Evolutionary conservation across 2,329 filamentous ascomycete genomes (phyloP).

Genomic region (Rachicladosporium sp.): DNA sequence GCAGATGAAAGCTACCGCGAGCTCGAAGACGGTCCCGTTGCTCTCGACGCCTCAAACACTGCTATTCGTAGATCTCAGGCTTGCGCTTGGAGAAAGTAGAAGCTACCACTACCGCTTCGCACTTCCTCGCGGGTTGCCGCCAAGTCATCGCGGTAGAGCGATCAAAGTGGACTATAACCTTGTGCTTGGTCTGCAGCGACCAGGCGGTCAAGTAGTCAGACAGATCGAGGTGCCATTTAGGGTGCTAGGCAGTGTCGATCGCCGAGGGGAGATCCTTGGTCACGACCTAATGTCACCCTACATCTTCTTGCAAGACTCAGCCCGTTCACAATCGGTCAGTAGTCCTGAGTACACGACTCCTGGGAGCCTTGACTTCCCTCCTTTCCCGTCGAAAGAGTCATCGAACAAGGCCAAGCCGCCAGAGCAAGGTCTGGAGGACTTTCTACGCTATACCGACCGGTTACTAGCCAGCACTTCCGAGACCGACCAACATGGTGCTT

Average conservation of each 20-base stretch:
- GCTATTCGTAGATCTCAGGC: slow-evolving; percentile 80
- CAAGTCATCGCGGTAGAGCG: slow-evolving; percentile 78
- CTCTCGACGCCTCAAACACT: slow-evolving; percentile 94
- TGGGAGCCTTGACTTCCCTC: slow-evolving; percentile 4
- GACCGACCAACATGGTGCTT: slow-evolving; percentile 41
- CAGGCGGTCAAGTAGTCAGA: slow-evolving; percentile 68
- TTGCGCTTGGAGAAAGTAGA: slow-evolving; percentile 78
- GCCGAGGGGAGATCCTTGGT: slow-evolving; percentile 73
- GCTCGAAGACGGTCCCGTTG: slow-evolving; percentile 75
- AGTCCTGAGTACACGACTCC: slow-evolving; percentile 6
- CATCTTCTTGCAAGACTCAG: slow-evolving; percentile 74
- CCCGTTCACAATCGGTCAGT: slow-evolving; percentile 37
- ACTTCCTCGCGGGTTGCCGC: slow-evolving; percentile 78
- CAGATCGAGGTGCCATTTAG: slow-evolving; percentile 90
- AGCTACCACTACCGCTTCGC: slow-evolving; percentile 79
- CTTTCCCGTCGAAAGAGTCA: slow-evolving; percentile 9
- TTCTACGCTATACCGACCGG: slow-evolving; percentile 65
- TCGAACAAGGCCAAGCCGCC: slow-evolving; percentile 29
- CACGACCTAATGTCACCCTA: slow-evolving; percentile 94
- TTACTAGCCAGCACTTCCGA: slow-evolving; percentile 46
- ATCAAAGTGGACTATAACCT: slow-evolving; percentile 91
- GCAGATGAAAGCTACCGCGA: slow-evolving; percentile 82
- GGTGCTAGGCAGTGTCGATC: slow-evolving; percentile 84
- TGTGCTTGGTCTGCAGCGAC: slow-evolving; percentile 80
- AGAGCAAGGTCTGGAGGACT: slow-evolving; percentile 44